A percentile compares a stretch with the other conserved stretches of the same genome.
Evolutionary conservation across 352 stramenopile species (phyloP).

Genomic region (Elongisporangium senticosum): DNA sequence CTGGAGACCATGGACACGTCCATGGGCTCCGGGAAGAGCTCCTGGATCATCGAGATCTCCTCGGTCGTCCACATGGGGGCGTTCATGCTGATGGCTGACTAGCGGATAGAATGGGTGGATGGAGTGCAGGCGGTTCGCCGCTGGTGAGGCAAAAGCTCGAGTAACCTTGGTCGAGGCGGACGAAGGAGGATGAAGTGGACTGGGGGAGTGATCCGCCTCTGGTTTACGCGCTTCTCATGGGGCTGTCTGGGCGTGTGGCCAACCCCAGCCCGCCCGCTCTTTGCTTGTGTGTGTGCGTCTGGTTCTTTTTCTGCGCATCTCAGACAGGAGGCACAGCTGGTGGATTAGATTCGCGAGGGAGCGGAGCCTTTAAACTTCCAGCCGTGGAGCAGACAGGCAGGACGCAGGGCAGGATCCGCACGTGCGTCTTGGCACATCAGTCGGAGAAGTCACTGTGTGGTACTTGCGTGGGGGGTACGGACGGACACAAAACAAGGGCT

Average conservation of each 20-base stretch:
- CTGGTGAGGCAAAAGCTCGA: constrained; percentile 24
- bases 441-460: not conserved
- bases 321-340: not conserved
- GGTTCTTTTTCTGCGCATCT: not conserved
- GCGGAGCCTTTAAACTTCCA: not conserved
- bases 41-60: constrained; percentile 54
- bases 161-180: constrained; percentile 8
- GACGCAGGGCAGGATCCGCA: not conserved
- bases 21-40: constrained; percentile 32
- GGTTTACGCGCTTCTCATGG: not conserved
- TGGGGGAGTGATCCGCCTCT: not conserved
- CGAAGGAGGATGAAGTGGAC: not conserved
- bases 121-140: constrained; percentile 4
- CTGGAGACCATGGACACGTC: constrained; percentile 11
- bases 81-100: constrained; percentile 17
- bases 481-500: not conserved
- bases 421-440: not conserved
- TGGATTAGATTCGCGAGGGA: not conserved
- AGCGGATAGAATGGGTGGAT: constrained; percentile 9
- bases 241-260: not conserved
- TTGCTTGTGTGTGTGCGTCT: not conserved
- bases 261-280: not conserved
- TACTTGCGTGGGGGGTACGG: not conserved
- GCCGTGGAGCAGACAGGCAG: not conserved
- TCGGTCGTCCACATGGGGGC: constrained; percentile 33